Evolutionary conservation across 495 filamentous ascomycete species (phyloP).

Genomic region (Hyaloscypha finlandica): DNA sequence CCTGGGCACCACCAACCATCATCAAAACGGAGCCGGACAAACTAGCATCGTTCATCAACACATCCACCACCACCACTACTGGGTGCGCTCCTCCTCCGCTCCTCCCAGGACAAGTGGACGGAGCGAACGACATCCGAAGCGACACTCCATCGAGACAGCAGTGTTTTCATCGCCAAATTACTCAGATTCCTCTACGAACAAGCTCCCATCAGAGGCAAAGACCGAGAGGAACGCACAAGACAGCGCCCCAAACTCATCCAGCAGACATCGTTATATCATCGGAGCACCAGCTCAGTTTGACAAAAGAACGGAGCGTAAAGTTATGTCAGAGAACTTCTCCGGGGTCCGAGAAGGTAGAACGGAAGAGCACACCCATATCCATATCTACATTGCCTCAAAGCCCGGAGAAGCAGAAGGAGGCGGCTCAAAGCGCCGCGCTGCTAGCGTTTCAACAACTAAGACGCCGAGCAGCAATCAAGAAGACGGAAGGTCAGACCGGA

Average conservation of each 20-base stretch:
- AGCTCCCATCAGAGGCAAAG: constrained; percentile 17
- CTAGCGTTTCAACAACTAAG: constrained; percentile 17
- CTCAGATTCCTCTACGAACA: constrained; percentile 11
- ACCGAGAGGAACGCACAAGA: constrained; percentile 21
- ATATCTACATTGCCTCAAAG: constrained; percentile 30
- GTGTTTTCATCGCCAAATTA: constrained; percentile 7
- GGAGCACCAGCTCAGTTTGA: constrained; percentile 21
- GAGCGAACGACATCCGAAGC: constrained; percentile 6
- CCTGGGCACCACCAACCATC: constrained; percentile 20
- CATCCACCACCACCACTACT: constrained; percentile 60
- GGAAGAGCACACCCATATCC: constrained; percentile 34
- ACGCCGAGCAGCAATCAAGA: constrained; percentile 13
- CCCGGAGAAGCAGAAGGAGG: constrained; percentile 9
- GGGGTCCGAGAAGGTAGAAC: constrained; percentile 3
- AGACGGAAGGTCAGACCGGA: constrained; percentile 2
- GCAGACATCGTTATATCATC: constrained; percentile 30
- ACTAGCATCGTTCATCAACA: constrained; percentile 45
- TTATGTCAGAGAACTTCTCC: constrained; percentile 24
- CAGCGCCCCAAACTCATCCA: constrained; percentile 18
- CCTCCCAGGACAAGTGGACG: constrained; percentile 19
- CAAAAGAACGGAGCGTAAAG: constrained; percentile 13
- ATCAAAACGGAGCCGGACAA: constrained; percentile 12
- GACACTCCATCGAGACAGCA: constrained; percentile 5
- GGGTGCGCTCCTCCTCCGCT: constrained; percentile 42
- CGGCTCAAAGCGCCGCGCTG: constrained; percentile 11